Percentiles rank a stretch among this genome's conserved stretches.
Evolutionary conservation across 345 rosid genomes (phyloP).

Genomic region (Hypericum androsaemum): DNA sequence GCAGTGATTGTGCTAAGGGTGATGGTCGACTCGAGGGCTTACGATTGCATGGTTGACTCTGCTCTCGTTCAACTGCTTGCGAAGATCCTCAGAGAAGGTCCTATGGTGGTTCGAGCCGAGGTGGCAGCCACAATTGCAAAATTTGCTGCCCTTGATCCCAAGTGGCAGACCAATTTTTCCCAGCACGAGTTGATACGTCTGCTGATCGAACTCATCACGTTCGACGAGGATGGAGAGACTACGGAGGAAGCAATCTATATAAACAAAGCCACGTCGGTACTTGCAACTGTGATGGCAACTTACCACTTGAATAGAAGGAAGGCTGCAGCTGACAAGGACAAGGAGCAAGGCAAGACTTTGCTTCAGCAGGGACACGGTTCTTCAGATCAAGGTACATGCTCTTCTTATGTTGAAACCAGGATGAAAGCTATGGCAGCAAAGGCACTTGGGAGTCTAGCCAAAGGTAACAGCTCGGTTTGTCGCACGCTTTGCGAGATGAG

Average conservation of each 20-base stretch:
- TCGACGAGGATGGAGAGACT: conserved; percentile 74
- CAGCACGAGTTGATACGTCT: conserved; percentile 60
- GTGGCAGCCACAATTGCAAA: conserved; percentile 75
- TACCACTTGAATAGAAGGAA: conserved; percentile 44
- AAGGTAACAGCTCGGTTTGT: conserved; percentile 46
- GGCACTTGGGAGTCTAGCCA: conserved; percentile 60
- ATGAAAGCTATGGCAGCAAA: conserved; percentile 81
- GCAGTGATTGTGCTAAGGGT: too few species aligned
- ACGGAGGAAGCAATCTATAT: conserved; percentile 46
- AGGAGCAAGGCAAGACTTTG: conserved; percentile 21
- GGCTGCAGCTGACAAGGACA: conserved; percentile 38
- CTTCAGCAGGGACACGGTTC: too few species aligned
- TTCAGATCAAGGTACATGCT: too few species aligned
- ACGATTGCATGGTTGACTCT: too few species aligned
- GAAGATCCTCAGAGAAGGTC: conserved; percentile 71
- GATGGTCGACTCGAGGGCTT: too few species aligned
- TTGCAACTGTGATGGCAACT: conserved; percentile 33
- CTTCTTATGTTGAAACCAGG: neutral
- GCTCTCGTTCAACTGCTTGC: conserved; percentile 30
- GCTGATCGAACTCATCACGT: conserved; percentile 76
- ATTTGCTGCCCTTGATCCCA: conserved; percentile 47
- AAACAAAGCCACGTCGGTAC: conserved; percentile 40
- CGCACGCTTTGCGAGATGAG: conserved; percentile 55
- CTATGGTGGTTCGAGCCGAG: conserved; percentile 59
- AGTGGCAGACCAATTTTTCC: conserved; percentile 65